Conservation (phyloP, 768 basidiomycete species). For the Leccinellum luteum region DNA sequence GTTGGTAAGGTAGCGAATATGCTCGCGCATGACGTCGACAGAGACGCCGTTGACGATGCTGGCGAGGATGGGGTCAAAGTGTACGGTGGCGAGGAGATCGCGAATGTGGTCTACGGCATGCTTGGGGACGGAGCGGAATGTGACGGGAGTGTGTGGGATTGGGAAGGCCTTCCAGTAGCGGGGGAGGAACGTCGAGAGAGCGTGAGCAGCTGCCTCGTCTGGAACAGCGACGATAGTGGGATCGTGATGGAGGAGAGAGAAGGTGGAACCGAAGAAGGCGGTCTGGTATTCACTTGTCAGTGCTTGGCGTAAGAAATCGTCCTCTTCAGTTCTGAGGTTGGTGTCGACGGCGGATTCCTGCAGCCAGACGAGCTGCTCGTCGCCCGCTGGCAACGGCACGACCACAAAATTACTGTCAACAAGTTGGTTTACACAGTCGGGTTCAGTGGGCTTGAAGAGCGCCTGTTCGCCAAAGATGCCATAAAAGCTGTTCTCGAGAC, state of each 20-base stretch:
- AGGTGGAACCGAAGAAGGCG: neutral
- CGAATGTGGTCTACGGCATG: conserved; percentile 54
- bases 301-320: conserved; percentile 32
- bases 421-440: conserved; percentile 35
- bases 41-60: conserved; percentile 68
- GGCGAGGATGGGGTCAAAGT: conserved; percentile 69
- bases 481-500: conserved; percentile 50
- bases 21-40: conserved; percentile 58
- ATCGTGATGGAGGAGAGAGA: conserved; percentile 44
- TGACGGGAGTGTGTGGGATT: conserved; percentile 48
- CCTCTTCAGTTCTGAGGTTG: conserved; percentile 40
- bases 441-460: conserved; percentile 43
- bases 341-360: conserved; percentile 53
- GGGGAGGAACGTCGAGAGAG: conserved; percentile 65
- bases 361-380: conserved; percentile 57
- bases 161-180: conserved; percentile 69
- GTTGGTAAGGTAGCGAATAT: conserved; percentile 82
- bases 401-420: neutral
- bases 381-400: conserved; percentile 23
- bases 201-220: conserved; percentile 35
- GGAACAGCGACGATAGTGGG: conserved; percentile 41
- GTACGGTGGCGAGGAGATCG: conserved; percentile 53
- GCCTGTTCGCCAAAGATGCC: conserved; percentile 56
- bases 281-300: conserved; percentile 13
- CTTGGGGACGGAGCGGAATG: conserved; percentile 55